A percentile compares a stretch with the other conserved stretches of the same genome.
These are phyloP conservation scores for Monilinia aucupariae DNA, from an alignment of 2,329 filamentous ascomycete species.

Conservation along the genomic window DNA sequence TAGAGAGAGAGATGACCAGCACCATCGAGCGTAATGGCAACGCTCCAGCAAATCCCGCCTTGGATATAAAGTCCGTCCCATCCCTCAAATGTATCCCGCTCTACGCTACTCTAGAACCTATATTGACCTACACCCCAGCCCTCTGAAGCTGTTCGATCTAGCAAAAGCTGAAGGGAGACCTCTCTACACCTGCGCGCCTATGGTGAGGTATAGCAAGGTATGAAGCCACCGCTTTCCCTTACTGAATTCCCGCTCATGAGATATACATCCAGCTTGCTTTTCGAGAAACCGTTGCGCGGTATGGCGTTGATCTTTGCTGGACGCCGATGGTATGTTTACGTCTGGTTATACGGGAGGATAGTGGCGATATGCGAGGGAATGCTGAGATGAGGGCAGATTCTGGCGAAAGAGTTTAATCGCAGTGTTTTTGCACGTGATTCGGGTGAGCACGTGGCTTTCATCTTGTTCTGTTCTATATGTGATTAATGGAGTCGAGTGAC, in stretches of 20 bases:
- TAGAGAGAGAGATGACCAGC: constrained; percentile 4
- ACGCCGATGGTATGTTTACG: constrained; percentile 54
- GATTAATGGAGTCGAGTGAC: not conserved
- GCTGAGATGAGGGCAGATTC: constrained; percentile 38
- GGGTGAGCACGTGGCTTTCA: constrained; percentile 38
- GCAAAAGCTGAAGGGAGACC: constrained; percentile 48
- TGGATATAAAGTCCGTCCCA: constrained; percentile 12
- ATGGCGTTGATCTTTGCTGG: constrained; percentile 62
- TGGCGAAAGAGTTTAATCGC: constrained; percentile 64
- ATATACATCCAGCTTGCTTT: constrained; percentile 52
- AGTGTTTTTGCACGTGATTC: constrained; percentile 54
- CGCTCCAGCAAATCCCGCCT: not conserved
- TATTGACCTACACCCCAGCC: constrained; percentile 34
- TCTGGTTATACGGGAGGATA: no score
- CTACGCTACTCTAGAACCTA: not conserved
- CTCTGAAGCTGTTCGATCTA: constrained; percentile 54
- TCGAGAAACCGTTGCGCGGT: constrained; percentile 59
- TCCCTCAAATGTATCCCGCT: not conserved
- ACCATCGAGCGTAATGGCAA: not conserved
- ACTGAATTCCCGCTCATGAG: not conserved
- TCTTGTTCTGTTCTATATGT: not conserved
- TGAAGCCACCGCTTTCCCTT: not conserved
- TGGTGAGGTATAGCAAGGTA: constrained; percentile 60
- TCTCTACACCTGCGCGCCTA: constrained; percentile 57
- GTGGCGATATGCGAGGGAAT: no score